Evolutionary conservation across 1,284 basidiomycete species (phyloP), one percentile per base, ranked within the genome.

Genomic region (Cryptococcus neoformans): DNA sequence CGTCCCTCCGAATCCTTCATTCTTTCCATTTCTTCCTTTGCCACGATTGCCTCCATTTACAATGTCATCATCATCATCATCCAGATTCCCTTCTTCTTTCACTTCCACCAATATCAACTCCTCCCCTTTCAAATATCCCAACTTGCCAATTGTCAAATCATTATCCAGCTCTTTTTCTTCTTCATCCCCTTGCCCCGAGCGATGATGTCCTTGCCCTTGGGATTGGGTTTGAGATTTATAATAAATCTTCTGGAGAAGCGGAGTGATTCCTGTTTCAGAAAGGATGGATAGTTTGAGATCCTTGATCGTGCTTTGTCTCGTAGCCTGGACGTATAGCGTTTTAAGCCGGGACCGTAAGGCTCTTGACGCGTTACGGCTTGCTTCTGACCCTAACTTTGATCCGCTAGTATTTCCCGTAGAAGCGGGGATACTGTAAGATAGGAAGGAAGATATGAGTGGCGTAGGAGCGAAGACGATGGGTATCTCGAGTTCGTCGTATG

Each of bases 1-100:
- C 11, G 73, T 72, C 1, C 72, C 74, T 1, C 71, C 69, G 55
- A 75, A 74, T 14, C 73, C 71, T 52, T 69, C 69, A 0, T 55
- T 42, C 11, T 28, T 28, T 28, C 28, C 28, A 28, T 28, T 28
- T 28, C 4, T 28, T 28, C 28, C 28, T 4, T 28, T 28, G 28
- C 28, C 28, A 4, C 28, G 3, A 28, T 28, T 28, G 4, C 28
- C 28, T 28, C 58, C 14, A 55, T 38, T 34, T 39, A 12, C 36
- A 28, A 55, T 55, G 49, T 42, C 47, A 28, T 34, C 53, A 45
- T 62, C 64, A 6, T 53, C 59, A n/a, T 51, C 59, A 10, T 51
- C 50, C 4, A 60, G 62, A 28, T 28, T 28, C n/a, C 60, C 60
- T 1, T 46, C 51, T 38, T 70, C 70, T 38, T 67, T 62, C 14